phyloP scores from a whole-genome alignment of 139 green algal genomes.

The Picochlorum costavermella region DNA sequence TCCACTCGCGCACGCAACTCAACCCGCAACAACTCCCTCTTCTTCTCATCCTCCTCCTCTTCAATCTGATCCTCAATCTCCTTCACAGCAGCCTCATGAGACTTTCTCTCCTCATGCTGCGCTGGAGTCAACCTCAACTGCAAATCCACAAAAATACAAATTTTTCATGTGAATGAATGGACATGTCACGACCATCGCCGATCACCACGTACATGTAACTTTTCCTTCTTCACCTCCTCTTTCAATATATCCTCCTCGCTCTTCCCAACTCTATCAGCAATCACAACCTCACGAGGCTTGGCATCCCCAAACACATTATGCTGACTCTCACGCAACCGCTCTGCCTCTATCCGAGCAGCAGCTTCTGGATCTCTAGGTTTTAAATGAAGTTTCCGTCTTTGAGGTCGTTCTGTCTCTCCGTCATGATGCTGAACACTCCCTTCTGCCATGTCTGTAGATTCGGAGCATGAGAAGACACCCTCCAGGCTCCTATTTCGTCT shows the following conservation, averaged over 20 bases:
- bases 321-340: constrained; percentile 6
- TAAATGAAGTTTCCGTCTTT: constrained; percentile 14
- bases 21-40: constrained; percentile 23
- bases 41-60: constrained; percentile 31
- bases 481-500: too few relatives aligned
- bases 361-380: constrained; percentile 24
- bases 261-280: constrained; percentile 50
- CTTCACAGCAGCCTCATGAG: constrained; percentile 26
- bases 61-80: constrained; percentile 35
- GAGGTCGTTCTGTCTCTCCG: background rate
- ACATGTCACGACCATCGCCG: background rate
- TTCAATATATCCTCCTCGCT: constrained; percentile 64
- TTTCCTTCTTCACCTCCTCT: constrained; percentile 56
- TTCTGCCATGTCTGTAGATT: too few relatives aligned
- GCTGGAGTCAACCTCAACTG: constrained; percentile 51
- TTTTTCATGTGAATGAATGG: background rate
- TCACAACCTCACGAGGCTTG: constrained; percentile 59
- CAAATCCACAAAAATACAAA: background rate
- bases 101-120: constrained; percentile 51
- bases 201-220: constrained; percentile 37
- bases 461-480: too few relatives aligned
- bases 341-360: constrained; percentile 17
- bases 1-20: constrained; percentile 23
- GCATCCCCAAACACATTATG: constrained; percentile 64
- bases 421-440: background rate